These are phyloP conservation scores for Russula ochroleuca DNA, from an alignment of 768 basidiomycete species.

Conservation along the genomic window DNA sequence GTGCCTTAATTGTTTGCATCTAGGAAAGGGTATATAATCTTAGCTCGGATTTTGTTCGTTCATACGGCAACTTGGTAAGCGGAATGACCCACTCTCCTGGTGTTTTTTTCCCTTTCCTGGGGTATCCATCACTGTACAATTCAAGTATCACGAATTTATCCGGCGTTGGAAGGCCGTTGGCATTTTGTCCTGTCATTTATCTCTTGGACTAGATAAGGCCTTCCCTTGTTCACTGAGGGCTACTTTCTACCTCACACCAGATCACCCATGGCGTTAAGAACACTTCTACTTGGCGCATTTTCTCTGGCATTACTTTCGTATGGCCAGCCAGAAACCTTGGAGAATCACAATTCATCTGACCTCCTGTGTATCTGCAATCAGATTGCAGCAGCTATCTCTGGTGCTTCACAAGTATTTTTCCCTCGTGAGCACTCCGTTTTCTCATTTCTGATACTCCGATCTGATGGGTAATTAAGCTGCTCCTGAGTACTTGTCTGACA, in stretches of 20 bases:
- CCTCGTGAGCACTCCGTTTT: not conserved
- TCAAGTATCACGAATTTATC: too few relatives aligned
- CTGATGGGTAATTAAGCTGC: conserved; percentile 7
- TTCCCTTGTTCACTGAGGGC: not conserved
- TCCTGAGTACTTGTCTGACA: conserved; percentile 12
- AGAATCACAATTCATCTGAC: not conserved
- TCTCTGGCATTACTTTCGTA: not conserved
- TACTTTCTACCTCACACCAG: not conserved
- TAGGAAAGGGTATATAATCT: too few relatives aligned
- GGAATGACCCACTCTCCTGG: too few relatives aligned
- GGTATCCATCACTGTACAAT: too few relatives aligned
- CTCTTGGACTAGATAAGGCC: not conserved
- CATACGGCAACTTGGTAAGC: too few relatives aligned
- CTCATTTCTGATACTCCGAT: not conserved
- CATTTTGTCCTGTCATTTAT: too few relatives aligned
- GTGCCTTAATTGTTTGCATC: too few relatives aligned
- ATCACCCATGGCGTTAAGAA: not conserved
- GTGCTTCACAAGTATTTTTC: conserved; percentile 1
- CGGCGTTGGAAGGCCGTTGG: too few relatives aligned
- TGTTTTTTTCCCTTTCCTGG: too few relatives aligned
- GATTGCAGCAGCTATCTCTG: conserved; percentile 2
- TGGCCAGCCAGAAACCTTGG: not conserved
- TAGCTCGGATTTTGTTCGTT: too few relatives aligned
- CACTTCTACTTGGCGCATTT: not conserved
- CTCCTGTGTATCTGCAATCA: not conserved